Base-by-base conservation (phyloP, 345 rosid species). In the Chamaenerion angustifolium region DNA sequence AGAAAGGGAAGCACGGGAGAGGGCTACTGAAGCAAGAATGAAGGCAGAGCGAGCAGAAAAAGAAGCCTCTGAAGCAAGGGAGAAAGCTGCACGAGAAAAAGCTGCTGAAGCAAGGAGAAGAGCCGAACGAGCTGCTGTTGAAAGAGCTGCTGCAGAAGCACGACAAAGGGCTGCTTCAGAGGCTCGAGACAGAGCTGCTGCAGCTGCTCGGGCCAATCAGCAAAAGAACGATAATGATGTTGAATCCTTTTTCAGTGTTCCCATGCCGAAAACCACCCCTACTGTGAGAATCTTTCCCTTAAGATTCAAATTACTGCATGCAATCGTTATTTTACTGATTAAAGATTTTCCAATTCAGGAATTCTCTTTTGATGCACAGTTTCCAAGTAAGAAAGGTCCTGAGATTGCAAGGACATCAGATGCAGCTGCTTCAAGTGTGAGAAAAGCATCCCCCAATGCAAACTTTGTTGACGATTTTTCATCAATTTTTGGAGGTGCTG, bases 201-300 rank as follows among this genome's bases (percentile, higher is more conserved):
- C 74, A 1, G 81, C 79, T 11, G 84, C 90, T 54, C 76, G 68
- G 52, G 68, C 46, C 50, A 57, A 42, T 57, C 81, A 73, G 46
- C 84, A 68, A 64, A 85, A 68, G 55, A 74, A 70, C 64, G 92
- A 78, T 21, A 72, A 73, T 68, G 94, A 92, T 75, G 75, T 87
- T 25, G 95, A 92, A 17, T 78, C 95, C 48, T 87, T 92, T 69
- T 92, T 92, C 73, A 74, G 95, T 70, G 96, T 78, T 35, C 96
- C 96, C 45, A 70, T 85, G 69, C 85, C 94, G 52, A 76, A 94
- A 76, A 66, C 82, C 16, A 82, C 63, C 70, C 51, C 78, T 48
- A 57, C 69, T 11, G 96, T 82, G 54, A 84, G 89, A 46, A 70
- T 52, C 51, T 54, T 48, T 54, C 46, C 62, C 54, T 17, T 18